Percentiles rank a stretch among this genome's conserved stretches.
These are phyloP conservation scores for Ophiostoma novo-ulmi DNA, from an alignment of 2,329 filamentous ascomycete genomes.

Conservation along the genomic window DNA sequence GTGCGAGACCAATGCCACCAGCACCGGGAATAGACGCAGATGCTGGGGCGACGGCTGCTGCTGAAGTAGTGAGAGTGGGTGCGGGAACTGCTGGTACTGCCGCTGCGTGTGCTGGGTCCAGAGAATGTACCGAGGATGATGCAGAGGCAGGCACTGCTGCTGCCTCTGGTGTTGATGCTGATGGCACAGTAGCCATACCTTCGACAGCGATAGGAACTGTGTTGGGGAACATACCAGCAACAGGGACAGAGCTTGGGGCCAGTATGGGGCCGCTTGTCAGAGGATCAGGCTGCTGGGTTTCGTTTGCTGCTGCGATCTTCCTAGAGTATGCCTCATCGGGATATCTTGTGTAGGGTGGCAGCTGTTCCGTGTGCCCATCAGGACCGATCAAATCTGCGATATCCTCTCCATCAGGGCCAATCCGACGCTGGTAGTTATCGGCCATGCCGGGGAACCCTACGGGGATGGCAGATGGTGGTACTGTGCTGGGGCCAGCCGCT, in stretches of 20 bases:
- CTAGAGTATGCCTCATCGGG: conserved; percentile 64
- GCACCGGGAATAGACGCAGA: conserved; percentile 46
- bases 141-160: not conserved
- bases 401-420: conserved; percentile 79
- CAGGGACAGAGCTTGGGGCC: conserved; percentile 13
- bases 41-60: not conserved
- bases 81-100: conserved; percentile 12
- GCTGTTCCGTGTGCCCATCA: conserved; percentile 81
- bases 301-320: conserved; percentile 43
- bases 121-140: conserved; percentile 5
- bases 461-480: conserved; percentile 43
- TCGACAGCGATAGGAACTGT: conserved; percentile 20
- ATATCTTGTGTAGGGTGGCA: conserved; percentile 88
- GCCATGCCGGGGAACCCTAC: conserved; percentile 69
- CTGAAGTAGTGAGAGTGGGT: not conserved
- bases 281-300: conserved; percentile 19
- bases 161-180: conserved; percentile 16
- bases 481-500: conserved; percentile 35
- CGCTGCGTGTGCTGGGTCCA: not conserved
- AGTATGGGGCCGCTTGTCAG: not conserved
- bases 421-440: conserved; percentile 63
- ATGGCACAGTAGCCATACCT: conserved; percentile 8
- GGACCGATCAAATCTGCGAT: conserved; percentile 80
- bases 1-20: conserved; percentile 56
- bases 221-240: conserved; percentile 5